Evolutionary conservation across 2,329 filamentous ascomycete genomes (phyloP).

Genomic region (Graphium sp.): DNA sequence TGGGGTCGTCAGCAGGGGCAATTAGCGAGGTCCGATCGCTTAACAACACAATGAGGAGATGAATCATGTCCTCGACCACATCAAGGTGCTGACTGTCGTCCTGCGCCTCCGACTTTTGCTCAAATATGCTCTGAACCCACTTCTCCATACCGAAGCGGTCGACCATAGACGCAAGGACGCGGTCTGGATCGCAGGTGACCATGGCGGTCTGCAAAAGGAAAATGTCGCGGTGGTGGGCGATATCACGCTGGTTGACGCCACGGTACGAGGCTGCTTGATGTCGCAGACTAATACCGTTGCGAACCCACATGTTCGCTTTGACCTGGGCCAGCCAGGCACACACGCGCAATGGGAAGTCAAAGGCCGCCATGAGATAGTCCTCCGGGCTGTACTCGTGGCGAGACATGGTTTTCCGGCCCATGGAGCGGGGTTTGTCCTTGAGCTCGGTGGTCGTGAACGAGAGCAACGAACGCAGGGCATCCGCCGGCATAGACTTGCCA

Average conservation of each 20-base stretch:
- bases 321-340: constrained; percentile 97
- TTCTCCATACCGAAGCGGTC: constrained; percentile 79
- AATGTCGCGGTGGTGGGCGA: constrained; percentile 87
- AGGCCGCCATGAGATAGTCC: constrained; percentile 70
- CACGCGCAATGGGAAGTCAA: constrained; percentile 85
- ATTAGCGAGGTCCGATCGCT: constrained; percentile 76
- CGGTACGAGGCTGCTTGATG: constrained; percentile 93
- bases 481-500: constrained; percentile 55
- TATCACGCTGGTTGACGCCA: constrained; percentile 74
- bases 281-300: constrained; percentile 87
- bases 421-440: constrained; percentile 42
- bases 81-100: constrained; percentile 84
- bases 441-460: constrained; percentile 58
- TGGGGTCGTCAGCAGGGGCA: constrained; percentile 45
- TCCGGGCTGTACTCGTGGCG: constrained; percentile 45
- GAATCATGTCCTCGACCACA: constrained; percentile 88
- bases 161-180: constrained; percentile 75
- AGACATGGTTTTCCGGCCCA: constrained; percentile 40
- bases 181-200: constrained; percentile 67
- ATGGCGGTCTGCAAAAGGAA: constrained; percentile 85
- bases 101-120: constrained; percentile 52
- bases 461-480: constrained; percentile 51
- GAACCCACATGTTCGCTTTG: constrained; percentile 96
- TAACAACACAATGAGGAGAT: constrained; percentile 77
- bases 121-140: constrained; percentile 77